Base-by-base conservation (phyloP, 768 basidiomycete genomes). In the Trametopsis cervina region DNA sequence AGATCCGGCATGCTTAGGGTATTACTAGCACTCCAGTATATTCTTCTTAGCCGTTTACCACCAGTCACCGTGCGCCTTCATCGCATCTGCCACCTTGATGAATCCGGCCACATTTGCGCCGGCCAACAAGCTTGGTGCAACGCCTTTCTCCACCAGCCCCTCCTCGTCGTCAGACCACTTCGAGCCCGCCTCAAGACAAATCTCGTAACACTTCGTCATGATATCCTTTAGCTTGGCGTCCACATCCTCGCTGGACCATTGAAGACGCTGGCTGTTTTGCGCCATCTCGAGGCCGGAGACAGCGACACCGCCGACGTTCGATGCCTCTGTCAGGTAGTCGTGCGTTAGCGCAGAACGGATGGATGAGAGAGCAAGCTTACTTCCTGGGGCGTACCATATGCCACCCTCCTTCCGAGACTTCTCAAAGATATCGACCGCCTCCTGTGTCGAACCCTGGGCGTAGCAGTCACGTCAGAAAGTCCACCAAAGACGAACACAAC, bases 231-330 rank as follows among this genome's bases (percentile, higher is more conserved):
- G 70, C 69, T 82, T 83, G 17, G 59, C 62, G 63, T 88, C 85
- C 44, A 88, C 83, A 56, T 81, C 78, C 51, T 70, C 65, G 47
- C 72, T 68, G 2, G 77, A 66, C 84, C 84, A 86, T 38, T 73
- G 70, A 40, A 80, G 73, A 27, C 79, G 70, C 60, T 78, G 75
- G 58, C 80, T 82, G 72, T 88, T 86, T 69, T 86, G 84, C 2
- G 81, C 79, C 83, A 86, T 85, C 71, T 86, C 85, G 53, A 87
- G 77, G 55, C 82, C 83, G 7, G 81, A 85, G 20, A 85, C 83
- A 35, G 83, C 83, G 46, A 88, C 85, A 67, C 85, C 85, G 64
- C 85, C 85, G 55, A 74, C 76, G 68, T 83, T 81, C 62, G 74
- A 72, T 4, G 75, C 74, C 67, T 76, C 69, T 70, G 55, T 1